Evolutionary conservation across 2,329 filamentous ascomycete genomes (phyloP).

Genomic region (Dactylellina sp.): DNA sequence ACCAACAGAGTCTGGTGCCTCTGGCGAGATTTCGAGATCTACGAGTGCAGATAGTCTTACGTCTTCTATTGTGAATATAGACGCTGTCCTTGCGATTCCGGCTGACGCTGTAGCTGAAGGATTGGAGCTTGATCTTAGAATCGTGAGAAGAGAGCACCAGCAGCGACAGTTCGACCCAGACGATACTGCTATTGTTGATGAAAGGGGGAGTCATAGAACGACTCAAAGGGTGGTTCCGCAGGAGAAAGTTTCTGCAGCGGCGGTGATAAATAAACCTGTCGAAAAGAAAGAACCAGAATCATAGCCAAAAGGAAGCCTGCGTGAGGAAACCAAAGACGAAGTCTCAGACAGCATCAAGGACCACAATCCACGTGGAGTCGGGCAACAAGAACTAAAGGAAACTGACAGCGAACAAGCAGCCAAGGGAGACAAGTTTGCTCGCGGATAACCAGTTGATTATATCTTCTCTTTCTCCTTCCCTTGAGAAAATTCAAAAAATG

Average conservation of each 20-base stretch:
- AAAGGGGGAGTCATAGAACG: constrained; percentile 9
- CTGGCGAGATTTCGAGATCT: constrained; percentile 43
- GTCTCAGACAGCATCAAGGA: not conserved
- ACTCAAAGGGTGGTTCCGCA: not conserved
- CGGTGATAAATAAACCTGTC: constrained; percentile 11
- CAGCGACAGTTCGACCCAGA: constrained; percentile 40
- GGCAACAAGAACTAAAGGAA: constrained; percentile 13
- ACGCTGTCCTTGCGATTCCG: constrained; percentile 41
- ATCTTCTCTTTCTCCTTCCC: not conserved
- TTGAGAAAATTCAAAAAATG: constrained; percentile 29
- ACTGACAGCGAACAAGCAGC: no score
- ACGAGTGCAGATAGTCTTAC: constrained; percentile 23
- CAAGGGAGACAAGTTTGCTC: not conserved
- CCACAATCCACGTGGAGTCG: constrained; percentile 4
- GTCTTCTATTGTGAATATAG: constrained; percentile 44
- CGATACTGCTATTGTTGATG: constrained; percentile 16
- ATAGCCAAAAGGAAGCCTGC: constrained; percentile 9
- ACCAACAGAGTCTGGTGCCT: constrained; percentile 39
- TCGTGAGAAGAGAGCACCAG: constrained; percentile 31
- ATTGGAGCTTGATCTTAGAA: constrained; percentile 36
- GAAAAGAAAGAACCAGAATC: constrained; percentile 2
- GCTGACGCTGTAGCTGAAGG: constrained; percentile 40
- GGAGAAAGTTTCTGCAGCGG: constrained; percentile 1
- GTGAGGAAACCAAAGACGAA: no score
- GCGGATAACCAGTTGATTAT: not conserved